Conservation (phyloP, 257 asterid genomes). For the Handroanthus guayacan region DNA sequence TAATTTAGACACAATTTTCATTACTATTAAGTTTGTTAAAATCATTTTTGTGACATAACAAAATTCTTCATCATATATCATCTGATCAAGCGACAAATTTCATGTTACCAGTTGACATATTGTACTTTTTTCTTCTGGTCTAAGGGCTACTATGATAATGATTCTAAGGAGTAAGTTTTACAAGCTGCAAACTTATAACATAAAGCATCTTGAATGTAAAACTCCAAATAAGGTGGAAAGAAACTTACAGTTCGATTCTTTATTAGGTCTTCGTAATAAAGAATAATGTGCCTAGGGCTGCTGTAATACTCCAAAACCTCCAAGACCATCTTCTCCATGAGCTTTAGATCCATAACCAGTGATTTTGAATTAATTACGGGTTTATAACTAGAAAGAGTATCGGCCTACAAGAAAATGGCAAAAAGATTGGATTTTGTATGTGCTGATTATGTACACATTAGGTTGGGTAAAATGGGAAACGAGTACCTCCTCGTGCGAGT, state of each 20-base stretch:
- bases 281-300: slow-evolving; percentile 70
- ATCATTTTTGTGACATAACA: too few species aligned
- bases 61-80: too few species aligned
- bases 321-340: slow-evolving; percentile 63
- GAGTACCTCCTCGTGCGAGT: slow-evolving; percentile 68
- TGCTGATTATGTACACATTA: not conserved
- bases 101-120: too few species aligned
- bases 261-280: slow-evolving; percentile 87
- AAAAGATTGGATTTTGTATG: slow-evolving; percentile 2
- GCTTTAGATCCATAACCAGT: slow-evolving; percentile 59
- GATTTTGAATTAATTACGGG: slow-evolving; percentile 69
- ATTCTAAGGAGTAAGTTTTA: too few species aligned
- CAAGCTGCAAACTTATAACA: not conserved
- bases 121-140: too few species aligned
- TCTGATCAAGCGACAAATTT: too few species aligned
- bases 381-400: slow-evolving; percentile 75
- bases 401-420: slow-evolving; percentile 60
- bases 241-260: slow-evolving; percentile 73
- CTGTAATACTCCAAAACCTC: slow-evolving; percentile 68
- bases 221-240: not conserved
- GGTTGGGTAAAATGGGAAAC: not conserved
- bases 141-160: too few species aligned
- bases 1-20: too few species aligned
- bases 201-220: not conserved
- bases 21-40: too few species aligned